Percentiles rank a stretch among this genome's conserved stretches.
These are phyloP conservation scores for Suillus variegatus DNA, from an alignment of 768 basidiomycete species.

Conservation along the genomic window DNA sequence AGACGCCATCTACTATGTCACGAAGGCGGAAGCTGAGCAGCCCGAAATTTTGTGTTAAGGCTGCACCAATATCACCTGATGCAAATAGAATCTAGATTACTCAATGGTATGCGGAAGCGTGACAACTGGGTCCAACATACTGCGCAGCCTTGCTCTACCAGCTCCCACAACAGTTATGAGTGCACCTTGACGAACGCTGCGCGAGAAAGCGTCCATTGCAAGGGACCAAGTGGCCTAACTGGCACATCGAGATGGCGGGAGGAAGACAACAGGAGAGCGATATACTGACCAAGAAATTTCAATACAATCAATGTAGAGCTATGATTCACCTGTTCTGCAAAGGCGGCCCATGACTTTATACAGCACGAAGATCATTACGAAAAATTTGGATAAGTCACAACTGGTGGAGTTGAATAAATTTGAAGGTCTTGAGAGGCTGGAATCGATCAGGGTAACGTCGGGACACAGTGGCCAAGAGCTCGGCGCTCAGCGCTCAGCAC, in stretches of 20 bases:
- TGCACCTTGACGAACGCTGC: conserved; percentile 32
- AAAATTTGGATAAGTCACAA: neutral
- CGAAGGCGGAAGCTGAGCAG: conserved; percentile 13
- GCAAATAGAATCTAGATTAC: conserved; percentile 20
- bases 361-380: conserved; percentile 9
- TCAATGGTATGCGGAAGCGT: conserved; percentile 24
- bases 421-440: neutral
- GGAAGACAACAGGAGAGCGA: neutral
- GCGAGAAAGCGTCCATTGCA: conserved; percentile 22
- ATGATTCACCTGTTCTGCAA: neutral
- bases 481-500: too few species aligned
- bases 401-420: neutral
- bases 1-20: neutral
- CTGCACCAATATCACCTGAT: conserved; percentile 17
- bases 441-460: too few species aligned
- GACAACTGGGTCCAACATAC: conserved; percentile 34
- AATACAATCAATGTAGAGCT: neutral
- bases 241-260: neutral
- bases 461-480: neutral
- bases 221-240: conserved; percentile 9
- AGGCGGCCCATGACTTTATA: neutral
- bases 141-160: conserved; percentile 34
- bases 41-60: conserved; percentile 24
- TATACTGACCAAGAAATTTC: neutral
- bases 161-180: conserved; percentile 33